Evolutionary conservation across 352 stramenopile genomes (phyloP).

Genomic region (Globisporangium uncinulatum): DNA sequence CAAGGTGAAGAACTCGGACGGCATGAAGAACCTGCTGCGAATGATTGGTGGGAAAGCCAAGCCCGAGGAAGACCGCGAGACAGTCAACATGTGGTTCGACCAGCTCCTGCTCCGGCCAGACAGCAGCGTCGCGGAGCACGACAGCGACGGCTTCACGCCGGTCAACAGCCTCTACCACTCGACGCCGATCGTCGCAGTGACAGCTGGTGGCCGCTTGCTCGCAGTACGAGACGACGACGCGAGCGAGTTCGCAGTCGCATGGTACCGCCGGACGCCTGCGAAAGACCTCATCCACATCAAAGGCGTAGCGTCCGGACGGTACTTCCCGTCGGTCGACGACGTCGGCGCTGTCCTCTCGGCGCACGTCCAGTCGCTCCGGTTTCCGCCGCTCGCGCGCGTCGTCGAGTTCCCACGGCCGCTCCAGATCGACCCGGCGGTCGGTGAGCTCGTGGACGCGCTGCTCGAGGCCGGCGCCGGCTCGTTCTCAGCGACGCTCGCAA

Average conservation of each 20-base stretch:
- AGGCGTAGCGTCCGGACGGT: constrained; percentile 40
- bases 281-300: constrained; percentile 68
- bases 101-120: constrained; percentile 47
- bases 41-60: constrained; percentile 57
- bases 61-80: constrained; percentile 54
- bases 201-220: constrained; percentile 38
- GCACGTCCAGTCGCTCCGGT: constrained; percentile 61
- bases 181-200: constrained; percentile 50
- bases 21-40: constrained; percentile 70
- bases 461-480: constrained; percentile 60
- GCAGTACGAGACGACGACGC: constrained; percentile 57
- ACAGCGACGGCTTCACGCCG: background rate
- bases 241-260: constrained; percentile 53
- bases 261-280: constrained; percentile 55
- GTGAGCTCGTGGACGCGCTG: constrained; percentile 66
- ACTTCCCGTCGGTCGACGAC: constrained; percentile 71
- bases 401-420: constrained; percentile 45
- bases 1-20: constrained; percentile 59
- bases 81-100: constrained; percentile 55
- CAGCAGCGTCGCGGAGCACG: constrained; percentile 14
- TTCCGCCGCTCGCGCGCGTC: constrained; percentile 45
- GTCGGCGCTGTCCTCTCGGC: constrained; percentile 48
- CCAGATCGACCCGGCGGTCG: constrained; percentile 51
- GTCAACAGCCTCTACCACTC: constrained; percentile 30
- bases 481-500: constrained; percentile 75